A percentile compares a stretch with the other conserved stretches of the same genome.
phyloP scores from a whole-genome alignment of 768 basidiomycete genomes.

The Phylloporus arenicola region DNA sequence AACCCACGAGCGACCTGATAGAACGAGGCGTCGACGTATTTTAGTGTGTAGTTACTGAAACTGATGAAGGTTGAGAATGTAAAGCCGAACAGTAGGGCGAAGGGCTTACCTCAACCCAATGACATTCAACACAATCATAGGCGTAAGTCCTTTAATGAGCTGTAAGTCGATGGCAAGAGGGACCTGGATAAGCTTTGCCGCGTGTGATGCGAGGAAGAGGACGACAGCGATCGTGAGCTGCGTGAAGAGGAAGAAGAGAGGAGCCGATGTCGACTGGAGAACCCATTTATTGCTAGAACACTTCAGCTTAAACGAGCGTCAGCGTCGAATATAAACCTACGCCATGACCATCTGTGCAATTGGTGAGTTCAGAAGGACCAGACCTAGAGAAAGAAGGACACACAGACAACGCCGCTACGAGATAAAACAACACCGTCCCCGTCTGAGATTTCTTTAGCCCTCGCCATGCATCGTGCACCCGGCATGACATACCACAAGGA shows the following conservation, averaged over 20 bases:
- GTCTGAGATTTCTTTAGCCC: slow-evolving; percentile 37
- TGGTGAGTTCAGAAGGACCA: slow-evolving; percentile 1
- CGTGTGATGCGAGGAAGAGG: slow-evolving; percentile 63
- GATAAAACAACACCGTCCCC: slow-evolving; percentile 78
- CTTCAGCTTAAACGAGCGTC: slow-evolving; percentile 9
- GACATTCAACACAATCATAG: slow-evolving; percentile 74
- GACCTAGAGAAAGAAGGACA: slow-evolving; percentile 28
- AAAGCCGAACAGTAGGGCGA: background rate
- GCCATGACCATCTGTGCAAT: slow-evolving; percentile 80
- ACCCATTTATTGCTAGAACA: slow-evolving; percentile 83
- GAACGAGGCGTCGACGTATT: slow-evolving; percentile 93
- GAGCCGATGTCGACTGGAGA: slow-evolving; percentile 63
- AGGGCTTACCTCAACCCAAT: slow-evolving; percentile 67
- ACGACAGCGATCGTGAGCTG: slow-evolving; percentile 78
- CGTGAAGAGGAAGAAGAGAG: slow-evolving; percentile 81
- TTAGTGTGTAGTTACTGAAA: slow-evolving; percentile 85
- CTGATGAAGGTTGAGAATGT: slow-evolving; percentile 33
- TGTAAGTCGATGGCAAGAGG: slow-evolving; percentile 59
- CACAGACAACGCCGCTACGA: slow-evolving; percentile 84
- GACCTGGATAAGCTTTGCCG: slow-evolving; percentile 60
- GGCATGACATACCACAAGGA: slow-evolving; percentile 28
- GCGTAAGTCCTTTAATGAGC: slow-evolving; percentile 65
- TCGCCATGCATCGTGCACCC: background rate
- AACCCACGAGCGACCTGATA: slow-evolving; percentile 95
- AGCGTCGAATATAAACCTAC: slow-evolving; percentile 38